Evolutionary conservation across 768 basidiomycete species (phyloP).

Genomic region (Mycena alexandri): DNA sequence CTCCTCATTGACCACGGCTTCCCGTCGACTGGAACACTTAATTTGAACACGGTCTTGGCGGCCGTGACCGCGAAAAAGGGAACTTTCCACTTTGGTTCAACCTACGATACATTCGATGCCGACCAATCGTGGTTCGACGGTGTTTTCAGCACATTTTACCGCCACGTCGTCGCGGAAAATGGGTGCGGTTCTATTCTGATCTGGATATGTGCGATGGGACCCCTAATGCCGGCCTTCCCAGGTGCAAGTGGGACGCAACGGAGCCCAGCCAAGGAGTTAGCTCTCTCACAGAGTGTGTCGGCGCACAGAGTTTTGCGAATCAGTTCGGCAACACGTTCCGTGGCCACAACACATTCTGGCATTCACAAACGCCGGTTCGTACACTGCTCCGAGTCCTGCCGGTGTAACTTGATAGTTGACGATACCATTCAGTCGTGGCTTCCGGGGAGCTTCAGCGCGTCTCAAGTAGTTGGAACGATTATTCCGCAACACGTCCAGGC

Average conservation of each 20-base stretch:
- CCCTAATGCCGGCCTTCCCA: too few species aligned
- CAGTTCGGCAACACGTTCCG: slow-evolving; percentile 25
- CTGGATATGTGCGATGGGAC: background rate
- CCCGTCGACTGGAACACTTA: slow-evolving; percentile 29
- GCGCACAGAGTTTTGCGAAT: slow-evolving; percentile 21
- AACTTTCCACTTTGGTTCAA: slow-evolving; percentile 34
- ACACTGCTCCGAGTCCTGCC: too few species aligned
- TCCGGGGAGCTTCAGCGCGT: slow-evolving; percentile 27
- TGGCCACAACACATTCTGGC: slow-evolving; percentile 36
- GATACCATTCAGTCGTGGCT: slow-evolving; percentile 23
- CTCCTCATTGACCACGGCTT: slow-evolving; percentile 34
- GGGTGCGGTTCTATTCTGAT: slow-evolving; percentile 16
- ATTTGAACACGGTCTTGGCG: slow-evolving; percentile 19
- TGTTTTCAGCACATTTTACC: slow-evolving; percentile 26
- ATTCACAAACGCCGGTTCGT: slow-evolving; percentile 28
- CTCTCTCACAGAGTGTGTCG: slow-evolving; percentile 31
- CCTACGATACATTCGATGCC: slow-evolving; percentile 31
- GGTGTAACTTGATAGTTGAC: background rate
- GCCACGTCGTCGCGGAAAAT: slow-evolving; percentile 33
- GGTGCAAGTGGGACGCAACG: slow-evolving; percentile 37
- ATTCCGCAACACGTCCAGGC: slow-evolving; percentile 35
- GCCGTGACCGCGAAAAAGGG: slow-evolving; percentile 29
- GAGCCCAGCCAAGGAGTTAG: slow-evolving; percentile 31
- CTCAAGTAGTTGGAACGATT: slow-evolving; percentile 22
- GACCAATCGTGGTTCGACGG: slow-evolving; percentile 30